Base-by-base conservation (phyloP, 2,329 filamentous ascomycete genomes). In the Aschersonia sp. region DNA sequence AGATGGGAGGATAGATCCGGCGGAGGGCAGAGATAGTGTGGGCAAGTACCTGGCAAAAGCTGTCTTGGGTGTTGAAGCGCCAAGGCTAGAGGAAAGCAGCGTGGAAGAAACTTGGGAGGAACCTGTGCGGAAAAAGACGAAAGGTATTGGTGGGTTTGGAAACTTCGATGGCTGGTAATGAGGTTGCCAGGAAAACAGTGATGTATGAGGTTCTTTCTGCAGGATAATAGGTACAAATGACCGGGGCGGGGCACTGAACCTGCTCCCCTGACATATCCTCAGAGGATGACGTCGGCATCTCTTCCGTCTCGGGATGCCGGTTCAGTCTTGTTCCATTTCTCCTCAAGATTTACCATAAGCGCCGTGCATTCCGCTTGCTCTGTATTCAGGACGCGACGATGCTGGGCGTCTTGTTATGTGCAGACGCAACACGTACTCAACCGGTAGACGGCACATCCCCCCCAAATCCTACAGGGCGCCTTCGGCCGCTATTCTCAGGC, bases 91-190 rank as follows among this genome's bases (percentile, higher is more conserved):
- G 12, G 8, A 8, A 12, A 37, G 35, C 8, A 66, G 83, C 54
- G 71, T 35, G 7, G 14, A 35, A 22, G 40, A 44, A 8, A 22
- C 6, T 4, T 83, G 79, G 62, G 79, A 79, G 47, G 79, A 79
- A 55, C 87, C 85, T 14, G 77, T 73, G 4, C 81, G 78, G 64
- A 97, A 95, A 67, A 97, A 95, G 68, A 65, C 71, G 2, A 92
- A 85, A 60, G 62, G 59, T 3, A 40, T 9, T 1, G 77, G 79
- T 10, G 88, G 87, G 0, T 98, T 97, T 71, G 89, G 90, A 2
- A 94, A 95, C 64, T 98, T 98, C 63, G 89, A 95, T 65, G 77
- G 70, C 39, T 98, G 92, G 90, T 95, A 69, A 68, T 48, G 47
- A 42, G 9, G n/a, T 12, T n/a, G 22, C 12, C 12, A 22, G 22